A percentile compares a stretch with the other conserved stretches of the same genome.
Evolutionary conservation across 2,329 filamentous ascomycete genomes (phyloP).

Genomic region (Alternaria atra): DNA sequence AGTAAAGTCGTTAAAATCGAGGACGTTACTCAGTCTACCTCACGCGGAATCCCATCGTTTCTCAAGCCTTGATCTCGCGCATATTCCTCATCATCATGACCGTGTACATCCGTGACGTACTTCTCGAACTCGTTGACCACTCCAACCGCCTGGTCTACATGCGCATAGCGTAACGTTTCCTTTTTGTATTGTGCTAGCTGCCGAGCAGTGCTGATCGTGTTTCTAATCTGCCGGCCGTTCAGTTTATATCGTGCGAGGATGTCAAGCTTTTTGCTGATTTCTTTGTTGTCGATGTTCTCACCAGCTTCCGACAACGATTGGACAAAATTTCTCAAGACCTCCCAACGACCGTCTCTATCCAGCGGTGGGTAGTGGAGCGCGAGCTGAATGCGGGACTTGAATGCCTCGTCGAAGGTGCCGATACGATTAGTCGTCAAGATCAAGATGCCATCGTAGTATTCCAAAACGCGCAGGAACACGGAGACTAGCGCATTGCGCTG

Average conservation of each 20-base stretch:
- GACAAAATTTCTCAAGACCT: not conserved
- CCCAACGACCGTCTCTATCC: not conserved
- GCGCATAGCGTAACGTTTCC: too few species aligned
- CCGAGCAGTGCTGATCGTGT: not conserved
- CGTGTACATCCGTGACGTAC: not conserved
- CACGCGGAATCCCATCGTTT: not conserved
- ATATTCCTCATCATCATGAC: not conserved
- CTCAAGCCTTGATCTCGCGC: not conserved
- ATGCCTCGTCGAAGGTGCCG: conserved; percentile 50
- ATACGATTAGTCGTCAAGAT: conserved; percentile 57
- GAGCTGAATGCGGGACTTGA: conserved; percentile 37
- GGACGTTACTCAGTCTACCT: not conserved
- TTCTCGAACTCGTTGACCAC: not conserved
- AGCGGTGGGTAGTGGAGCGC: conserved; percentile 2
- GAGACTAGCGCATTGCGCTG: conserved; percentile 32
- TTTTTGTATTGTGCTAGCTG: not conserved
- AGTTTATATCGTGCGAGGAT: not conserved
- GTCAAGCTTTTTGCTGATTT: not conserved
- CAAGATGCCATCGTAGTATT: conserved; percentile 56
- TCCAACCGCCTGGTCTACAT: too few species aligned
- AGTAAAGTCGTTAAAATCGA: too few species aligned
- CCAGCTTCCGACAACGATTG: not conserved
- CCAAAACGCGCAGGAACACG: conserved; percentile 47
- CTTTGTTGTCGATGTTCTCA: not conserved
- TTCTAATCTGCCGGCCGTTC: not conserved